Evolutionary conservation across 305 asterid genomes (phyloP), one percentile per base, ranked within the genome.

Genomic region (Fraxinus latifolia): DNA sequence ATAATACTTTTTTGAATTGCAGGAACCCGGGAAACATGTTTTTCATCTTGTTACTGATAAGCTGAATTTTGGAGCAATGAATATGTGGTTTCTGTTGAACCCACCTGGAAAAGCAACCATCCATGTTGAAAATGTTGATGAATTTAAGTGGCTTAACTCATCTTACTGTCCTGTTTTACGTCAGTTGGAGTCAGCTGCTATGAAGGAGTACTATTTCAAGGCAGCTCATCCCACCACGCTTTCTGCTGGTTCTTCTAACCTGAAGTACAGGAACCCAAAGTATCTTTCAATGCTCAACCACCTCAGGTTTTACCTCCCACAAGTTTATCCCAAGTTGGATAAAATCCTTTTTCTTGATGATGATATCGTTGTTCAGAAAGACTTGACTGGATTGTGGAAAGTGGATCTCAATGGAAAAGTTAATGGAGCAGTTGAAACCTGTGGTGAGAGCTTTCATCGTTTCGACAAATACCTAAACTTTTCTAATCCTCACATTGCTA

Each of bases 271-370:
- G 88, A 96, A 96, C 82, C 99, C 99, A 8, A 96, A 96, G 88
- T 96, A 96, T 88, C 98, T 96, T 39, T 96, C 99, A 12, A 96
- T 96, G 99, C 94, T 96, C 68, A 96, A 96, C 88, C 99, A 96
- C 88, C 93, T 96, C 3, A 91, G 99, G 88, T 96, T 96, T 85
- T 96, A 96, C 87, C 95, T 96, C 55, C 99, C 98, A 1, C 92
- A 96, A 89, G 99, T 96, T 83, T 94, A 96, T 83, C 99, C 99
- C 1, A 93, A 94, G 87, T 87, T 96, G 92, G 87, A 96, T 84
- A 96, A 96, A 86, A 92, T 96, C 85, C 98, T 96, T 82, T 96
- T 96, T 87, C 98, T 96, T 37, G 99, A 96, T 80, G 99, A 94
- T 58, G 98, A 96, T 88, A 93, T 96, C 80, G 98, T 96, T 84